Evolutionary conservation across 169 alveolate genomes (phyloP), one percentile per base, ranked within the genome.

Genomic region (Plasmodium gonderi): DNA sequence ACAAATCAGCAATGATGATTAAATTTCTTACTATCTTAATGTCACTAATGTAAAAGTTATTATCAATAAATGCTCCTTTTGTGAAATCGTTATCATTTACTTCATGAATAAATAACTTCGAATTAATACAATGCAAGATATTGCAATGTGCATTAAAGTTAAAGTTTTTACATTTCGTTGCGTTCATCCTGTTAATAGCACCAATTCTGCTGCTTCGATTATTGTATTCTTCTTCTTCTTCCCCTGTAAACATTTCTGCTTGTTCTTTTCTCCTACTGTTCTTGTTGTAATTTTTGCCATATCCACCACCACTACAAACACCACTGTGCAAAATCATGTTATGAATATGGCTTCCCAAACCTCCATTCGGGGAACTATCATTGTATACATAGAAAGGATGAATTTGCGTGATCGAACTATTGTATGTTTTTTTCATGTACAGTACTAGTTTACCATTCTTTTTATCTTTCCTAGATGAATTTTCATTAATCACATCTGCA

Each of bases 21-120:
- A 76, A 76, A 60, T 87, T 87, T 26, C 49, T 65, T 36, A 76
- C 40, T 23, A 87, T 29, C 68, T 87, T 87, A 4, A 87, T 76
- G 47, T 74, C 93, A 74, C 75, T 87, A 44, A 87, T 75, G 68
- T 40, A 87, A 60, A 87, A 76, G 45, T 87, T 87, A 31, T 76
- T 87, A 33, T 87, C 93, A 8, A 87, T 26, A 60, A 77, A 87
- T 11, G 93, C 93, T 5, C 93, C 93, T 77, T 87, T 87, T 7
- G 89, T 87, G 17, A 87, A 87, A 33, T 87, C 81, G 0, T 74
- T 49, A 54, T 87, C 74, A 31, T 23, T 42, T 33, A 87, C 68
- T 60, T 87, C 93, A 26, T 87, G 93, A 14, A 87, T 87, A 42
- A 42, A 87, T 0, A 74, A 9, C 33, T 75, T 87, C 3, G 93